Evolutionary conservation across 208 protist species (phyloP).

Genomic region (Trypanosoma theileri): DNA sequence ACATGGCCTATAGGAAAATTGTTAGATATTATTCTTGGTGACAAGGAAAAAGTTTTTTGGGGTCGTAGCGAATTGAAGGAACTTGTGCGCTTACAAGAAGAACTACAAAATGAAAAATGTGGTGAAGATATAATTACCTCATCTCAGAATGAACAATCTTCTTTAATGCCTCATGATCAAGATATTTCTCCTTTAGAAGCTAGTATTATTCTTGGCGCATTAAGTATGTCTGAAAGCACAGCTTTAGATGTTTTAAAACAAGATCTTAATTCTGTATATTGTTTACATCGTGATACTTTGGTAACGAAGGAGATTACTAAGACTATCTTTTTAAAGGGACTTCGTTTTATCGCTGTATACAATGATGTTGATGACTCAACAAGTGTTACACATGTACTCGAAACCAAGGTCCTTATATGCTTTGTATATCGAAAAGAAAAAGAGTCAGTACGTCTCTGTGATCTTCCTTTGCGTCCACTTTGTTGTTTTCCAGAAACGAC

Average conservation of each 20-base stretch:
- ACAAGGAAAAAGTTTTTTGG: slow-evolving; percentile 64
- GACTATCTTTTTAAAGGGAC: slow-evolving; percentile 46
- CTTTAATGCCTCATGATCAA: slow-evolving; percentile 27
- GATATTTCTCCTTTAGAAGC: slow-evolving; percentile 62
- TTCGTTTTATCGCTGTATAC: slow-evolving; percentile 58
- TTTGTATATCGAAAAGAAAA: slow-evolving; percentile 50
- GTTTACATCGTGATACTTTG: slow-evolving; percentile 43
- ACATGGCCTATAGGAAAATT: slow-evolving; percentile 68
- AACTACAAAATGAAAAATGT: slow-evolving; percentile 33
- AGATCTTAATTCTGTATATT: slow-evolving; percentile 47
- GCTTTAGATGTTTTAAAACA: slow-evolving; percentile 45
- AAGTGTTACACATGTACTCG: slow-evolving; percentile 49
- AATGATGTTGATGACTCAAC: slow-evolving; percentile 44
- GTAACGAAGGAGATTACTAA: slow-evolving; percentile 45
- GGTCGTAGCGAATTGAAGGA: slow-evolving; percentile 55
- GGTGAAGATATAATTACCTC: slow-evolving; percentile 18
- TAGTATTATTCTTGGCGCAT: slow-evolving; percentile 67
- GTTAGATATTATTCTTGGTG: slow-evolving; percentile 59
- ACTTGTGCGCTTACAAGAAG: slow-evolving; percentile 61
- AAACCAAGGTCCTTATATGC: slow-evolving; percentile 55
- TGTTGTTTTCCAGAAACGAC: slow-evolving; percentile 40
- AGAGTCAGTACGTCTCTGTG: slow-evolving; percentile 40
- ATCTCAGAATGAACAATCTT: slow-evolving; percentile 19
- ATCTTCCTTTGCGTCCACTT: slow-evolving; percentile 52
- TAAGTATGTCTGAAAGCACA: slow-evolving; percentile 61